Conservation (phyloP, 306 rosid genomes). For the Quercus glauca region DNA sequence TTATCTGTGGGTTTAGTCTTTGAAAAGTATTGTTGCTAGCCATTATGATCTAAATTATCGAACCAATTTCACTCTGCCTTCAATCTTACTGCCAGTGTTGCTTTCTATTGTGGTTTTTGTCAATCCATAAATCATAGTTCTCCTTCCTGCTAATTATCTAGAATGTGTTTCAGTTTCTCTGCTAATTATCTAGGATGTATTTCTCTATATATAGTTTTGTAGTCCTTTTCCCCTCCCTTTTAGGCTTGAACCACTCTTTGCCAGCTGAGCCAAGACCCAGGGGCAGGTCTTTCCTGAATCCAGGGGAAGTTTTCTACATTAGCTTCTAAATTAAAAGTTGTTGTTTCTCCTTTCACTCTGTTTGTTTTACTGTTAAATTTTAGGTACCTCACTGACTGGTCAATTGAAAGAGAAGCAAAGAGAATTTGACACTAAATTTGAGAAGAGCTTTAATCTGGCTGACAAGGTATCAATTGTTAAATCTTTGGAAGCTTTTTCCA, state of each 20-base stretch:
- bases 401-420: slow-evolving; percentile 69
- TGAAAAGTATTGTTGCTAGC: not conserved
- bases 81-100: not conserved
- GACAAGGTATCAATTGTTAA: slow-evolving; percentile 50
- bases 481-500: not conserved
- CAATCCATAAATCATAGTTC: not conserved
- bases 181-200: not conserved
- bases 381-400: slow-evolving; percentile 71
- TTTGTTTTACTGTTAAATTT: slow-evolving; percentile 20
- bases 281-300: slow-evolving; percentile 10
- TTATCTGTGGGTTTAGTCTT: not conserved
- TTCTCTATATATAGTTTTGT: not conserved
- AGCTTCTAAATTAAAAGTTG: not conserved
- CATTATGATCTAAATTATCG: not conserved
- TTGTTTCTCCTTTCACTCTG: not conserved
- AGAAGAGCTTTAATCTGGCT: slow-evolving; percentile 57
- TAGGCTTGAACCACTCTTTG: not conserved
- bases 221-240: not conserved
- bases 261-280: not conserved
- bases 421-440: slow-evolving; percentile 76
- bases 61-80: not conserved
- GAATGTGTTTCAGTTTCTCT: not conserved
- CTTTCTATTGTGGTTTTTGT: not conserved
- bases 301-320: slow-evolving; percentile 11
- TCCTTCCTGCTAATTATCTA: not conserved